These are phyloP conservation scores for Kockovaella imperatae DNA, from an alignment of 768 basidiomycete species.

Conservation along the genomic window DNA sequence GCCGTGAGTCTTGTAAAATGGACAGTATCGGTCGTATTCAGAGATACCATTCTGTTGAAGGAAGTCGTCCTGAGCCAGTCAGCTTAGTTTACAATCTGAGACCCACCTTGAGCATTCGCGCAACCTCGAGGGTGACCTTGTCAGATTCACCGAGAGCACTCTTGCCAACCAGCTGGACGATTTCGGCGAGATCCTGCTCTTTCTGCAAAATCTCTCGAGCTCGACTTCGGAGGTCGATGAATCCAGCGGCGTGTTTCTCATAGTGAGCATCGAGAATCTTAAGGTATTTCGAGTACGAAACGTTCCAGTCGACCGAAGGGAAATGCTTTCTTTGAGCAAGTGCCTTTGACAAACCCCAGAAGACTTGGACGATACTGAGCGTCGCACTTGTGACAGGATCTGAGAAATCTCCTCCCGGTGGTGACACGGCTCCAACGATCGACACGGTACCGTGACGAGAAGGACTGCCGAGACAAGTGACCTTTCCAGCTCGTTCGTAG, in stretches of 20 bases:
- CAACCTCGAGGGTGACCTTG: constrained; percentile 97
- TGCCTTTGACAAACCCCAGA: constrained; percentile 99
- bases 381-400: constrained; percentile 98
- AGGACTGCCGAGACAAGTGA: constrained; percentile 83
- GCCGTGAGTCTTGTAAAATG: constrained; percentile 95
- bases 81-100: constrained; percentile 39
- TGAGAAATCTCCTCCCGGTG: constrained; percentile 98
- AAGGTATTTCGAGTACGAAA: constrained; percentile 98
- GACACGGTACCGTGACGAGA: constrained; percentile 85
- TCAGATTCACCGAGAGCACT: constrained; percentile 92
- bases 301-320: constrained; percentile 99
- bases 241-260: constrained; percentile 75
- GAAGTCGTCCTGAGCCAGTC: constrained; percentile 31
- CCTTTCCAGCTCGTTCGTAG: constrained; percentile 98
- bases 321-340: constrained; percentile 95
- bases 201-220: constrained; percentile 98
- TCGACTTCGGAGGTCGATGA: constrained; percentile 81
- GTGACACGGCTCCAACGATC: constrained; percentile 97
- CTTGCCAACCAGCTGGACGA: constrained; percentile 99
- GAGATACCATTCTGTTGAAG: constrained; percentile 96
- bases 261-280: constrained; percentile 90
- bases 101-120: constrained; percentile 74
- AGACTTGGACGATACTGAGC: constrained; percentile 96
- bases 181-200: constrained; percentile 96
- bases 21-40: constrained; percentile 93